Percentiles rank a stretch among this genome's conserved stretches.
Evolutionary conservation across 768 basidiomycete species (phyloP).

Genomic region (Trametes elegans): DNA sequence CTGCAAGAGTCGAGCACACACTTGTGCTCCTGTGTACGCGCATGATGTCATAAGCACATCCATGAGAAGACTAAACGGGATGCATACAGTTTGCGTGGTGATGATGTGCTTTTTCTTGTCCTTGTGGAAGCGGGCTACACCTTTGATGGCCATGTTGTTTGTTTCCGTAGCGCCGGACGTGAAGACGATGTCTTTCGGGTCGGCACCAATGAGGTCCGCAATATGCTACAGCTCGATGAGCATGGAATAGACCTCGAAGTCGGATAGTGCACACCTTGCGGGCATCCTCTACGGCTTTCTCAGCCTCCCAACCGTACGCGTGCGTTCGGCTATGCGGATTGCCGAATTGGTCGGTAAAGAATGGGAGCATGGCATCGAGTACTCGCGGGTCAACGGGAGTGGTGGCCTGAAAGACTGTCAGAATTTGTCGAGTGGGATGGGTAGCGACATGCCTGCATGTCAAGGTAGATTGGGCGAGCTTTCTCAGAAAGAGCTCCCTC

Average conservation of each 20-base stretch:
- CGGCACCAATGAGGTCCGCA: constrained; percentile 91
- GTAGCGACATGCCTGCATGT: constrained; percentile 98
- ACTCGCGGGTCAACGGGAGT: constrained; percentile 98
- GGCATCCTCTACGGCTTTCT: constrained; percentile 89
- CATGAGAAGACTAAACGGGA: constrained; percentile 29
- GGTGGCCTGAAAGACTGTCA: constrained; percentile 67
- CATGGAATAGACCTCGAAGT: not conserved
- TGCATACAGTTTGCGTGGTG: constrained; percentile 91
- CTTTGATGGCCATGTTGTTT: constrained; percentile 98
- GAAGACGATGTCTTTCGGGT: constrained; percentile 93
- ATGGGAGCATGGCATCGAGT: constrained; percentile 95
- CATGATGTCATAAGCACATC: not conserved
- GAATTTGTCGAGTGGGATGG: too few species aligned
- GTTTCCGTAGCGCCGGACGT: constrained; percentile 98
- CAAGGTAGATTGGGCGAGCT: constrained; percentile 91
- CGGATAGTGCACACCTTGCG: constrained; percentile 57
- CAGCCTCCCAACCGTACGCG: constrained; percentile 99
- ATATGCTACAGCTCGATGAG: constrained; percentile 55
- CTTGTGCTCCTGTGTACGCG: constrained; percentile 82
- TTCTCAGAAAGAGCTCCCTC: constrained; percentile 59
- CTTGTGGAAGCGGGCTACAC: constrained; percentile 92
- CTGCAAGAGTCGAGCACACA: constrained; percentile 98
- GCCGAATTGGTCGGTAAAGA: constrained; percentile 91
- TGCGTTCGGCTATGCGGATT: constrained; percentile 99
- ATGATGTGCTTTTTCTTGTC: constrained; percentile 93